These are phyloP conservation scores for Acacia concinna DNA, from an alignment of 331 rosid genomes.

Conservation along the genomic window DNA sequence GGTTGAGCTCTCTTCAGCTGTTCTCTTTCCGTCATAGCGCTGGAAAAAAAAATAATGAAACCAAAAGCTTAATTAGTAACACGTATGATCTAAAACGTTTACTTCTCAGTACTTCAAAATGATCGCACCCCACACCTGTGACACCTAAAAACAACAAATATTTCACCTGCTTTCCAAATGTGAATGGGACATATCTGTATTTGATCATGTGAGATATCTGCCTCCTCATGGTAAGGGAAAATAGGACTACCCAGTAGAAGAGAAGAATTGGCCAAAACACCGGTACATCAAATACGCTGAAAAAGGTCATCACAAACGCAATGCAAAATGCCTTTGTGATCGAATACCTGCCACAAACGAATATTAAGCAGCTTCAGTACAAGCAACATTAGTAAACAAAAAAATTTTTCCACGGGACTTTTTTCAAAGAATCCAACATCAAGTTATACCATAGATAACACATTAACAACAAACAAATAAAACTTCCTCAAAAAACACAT, in stretches of 20 bases:
- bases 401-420: not conserved
- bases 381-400: not conserved
- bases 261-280: conserved; percentile 99
- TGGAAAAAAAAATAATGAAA: conserved; percentile 33
- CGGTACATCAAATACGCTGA: conserved; percentile 85
- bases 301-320: conserved; percentile 91
- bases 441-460: not conserved
- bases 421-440: not conserved
- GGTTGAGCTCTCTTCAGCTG: conserved; percentile 49
- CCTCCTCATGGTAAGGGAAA: conserved; percentile 89
- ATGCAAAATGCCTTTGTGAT: conserved; percentile 91
- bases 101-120: conserved; percentile 11
- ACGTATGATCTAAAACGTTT: not conserved
- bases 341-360: conserved; percentile 65
- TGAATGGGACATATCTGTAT: conserved; percentile 84
- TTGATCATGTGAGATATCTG: conserved; percentile 93
- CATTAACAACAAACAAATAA: not conserved
- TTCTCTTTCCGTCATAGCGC: conserved; percentile 80
- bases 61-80: conserved; percentile 14
- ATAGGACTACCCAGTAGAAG: conserved; percentile 87
- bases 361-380: conserved; percentile 32
- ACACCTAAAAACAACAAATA: not conserved
- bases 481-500: not conserved
- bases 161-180: conserved; percentile 88
- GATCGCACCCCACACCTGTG: conserved; percentile 6